Base-by-base conservation (phyloP, 2,329 filamentous ascomycete species). In the Arthroderma sp. region DNA sequence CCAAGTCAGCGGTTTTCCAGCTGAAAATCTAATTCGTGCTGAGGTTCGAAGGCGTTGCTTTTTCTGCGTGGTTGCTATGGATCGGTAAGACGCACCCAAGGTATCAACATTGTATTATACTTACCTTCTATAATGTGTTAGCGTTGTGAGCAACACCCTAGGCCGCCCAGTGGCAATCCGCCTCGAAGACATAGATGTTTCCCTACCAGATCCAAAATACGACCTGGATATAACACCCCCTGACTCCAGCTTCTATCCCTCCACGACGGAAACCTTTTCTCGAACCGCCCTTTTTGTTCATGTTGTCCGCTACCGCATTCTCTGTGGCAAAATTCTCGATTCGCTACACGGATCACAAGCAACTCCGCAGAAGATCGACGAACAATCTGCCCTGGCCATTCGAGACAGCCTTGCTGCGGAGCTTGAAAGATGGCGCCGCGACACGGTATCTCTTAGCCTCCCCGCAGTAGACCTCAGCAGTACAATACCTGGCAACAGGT, bases 11-110 rank as follows among this genome's bases (percentile, higher is more conserved):
- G 33, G 39, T 28, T 43, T 44, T 15, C 11, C 27, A 6, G 29
- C 41, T 5, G 37, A 34, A n/a, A 37, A 37, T 27, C 22, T 7
- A 5, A 42, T 45, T 38, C 38, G 37, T 6, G 47, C 42, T 38
- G 65, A 69, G 47, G 56, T 62, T 0, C 58, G 59, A 4, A 50
- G 63, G 3, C 46, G 65, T 6, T 68, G 65, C 32, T 70, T 70
- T 43, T 70, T 67, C 65, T 67, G 62, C 44, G 56, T 67, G 1
- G 56, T 69, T 2, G 59, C 60, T 1, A 55, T 67, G 48, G 66
- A 68, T 44, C 52, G 63, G 33, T 60, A 61, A 6, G 61, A 29
- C 40, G 11, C 10, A n/a, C 34, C 5, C 9, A 11, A 6, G 30
- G 7, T 40, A 6, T 22, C 29, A 15, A 11, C 15, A 33, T 30